Conservation (phyloP, 345 rosid species). For the Trapa bicornis region DNA sequence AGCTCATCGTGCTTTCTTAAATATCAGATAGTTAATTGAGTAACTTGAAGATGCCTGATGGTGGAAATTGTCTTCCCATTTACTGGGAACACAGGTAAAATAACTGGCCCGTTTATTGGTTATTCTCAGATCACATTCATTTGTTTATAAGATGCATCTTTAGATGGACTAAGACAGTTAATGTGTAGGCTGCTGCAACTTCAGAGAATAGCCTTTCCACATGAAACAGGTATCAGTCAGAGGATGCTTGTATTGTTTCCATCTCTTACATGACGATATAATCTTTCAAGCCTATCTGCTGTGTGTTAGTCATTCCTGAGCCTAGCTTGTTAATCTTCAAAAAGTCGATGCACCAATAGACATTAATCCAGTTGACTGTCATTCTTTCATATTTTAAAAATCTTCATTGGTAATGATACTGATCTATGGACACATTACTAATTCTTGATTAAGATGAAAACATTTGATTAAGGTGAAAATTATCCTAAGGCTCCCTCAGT, state of each 20-base stretch:
- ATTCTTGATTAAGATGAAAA: background rate
- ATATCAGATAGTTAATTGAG: background rate
- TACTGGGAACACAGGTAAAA: background rate
- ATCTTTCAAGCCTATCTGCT: background rate
- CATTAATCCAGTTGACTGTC: background rate
- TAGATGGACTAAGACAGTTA: background rate
- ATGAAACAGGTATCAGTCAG: background rate
- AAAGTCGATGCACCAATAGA: background rate
- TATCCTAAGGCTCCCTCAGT: background rate
- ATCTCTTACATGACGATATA: background rate
- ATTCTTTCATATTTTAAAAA: background rate
- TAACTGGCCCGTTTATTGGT: background rate
- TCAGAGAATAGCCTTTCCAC: background rate
- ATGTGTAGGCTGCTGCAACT: background rate
- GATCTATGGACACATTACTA: background rate
- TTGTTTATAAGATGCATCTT: background rate
- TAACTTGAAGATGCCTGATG: background rate
- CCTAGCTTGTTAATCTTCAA: background rate
- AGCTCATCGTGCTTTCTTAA: background rate
- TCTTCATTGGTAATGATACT: background rate
- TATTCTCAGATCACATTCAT: background rate
- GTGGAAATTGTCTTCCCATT: background rate
- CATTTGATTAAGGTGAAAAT: background rate
- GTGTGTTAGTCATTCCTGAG: background rate
- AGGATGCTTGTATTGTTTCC: background rate